A percentile compares a stretch with the other conserved stretches of the same genome.
These are phyloP conservation scores for Phytophthora syringae DNA, from an alignment of 352 stramenopile species.

Conservation along the genomic window DNA sequence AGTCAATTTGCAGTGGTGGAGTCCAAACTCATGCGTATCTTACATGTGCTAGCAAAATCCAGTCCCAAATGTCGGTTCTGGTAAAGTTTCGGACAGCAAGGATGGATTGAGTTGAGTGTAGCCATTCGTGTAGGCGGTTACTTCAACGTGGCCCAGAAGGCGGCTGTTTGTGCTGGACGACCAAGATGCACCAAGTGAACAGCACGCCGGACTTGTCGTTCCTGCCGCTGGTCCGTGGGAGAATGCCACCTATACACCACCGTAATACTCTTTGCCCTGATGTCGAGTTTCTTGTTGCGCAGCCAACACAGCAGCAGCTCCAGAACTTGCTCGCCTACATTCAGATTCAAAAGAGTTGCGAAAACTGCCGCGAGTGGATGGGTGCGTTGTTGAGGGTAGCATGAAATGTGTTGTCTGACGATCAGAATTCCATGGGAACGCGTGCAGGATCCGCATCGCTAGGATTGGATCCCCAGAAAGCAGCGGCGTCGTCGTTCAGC, in stretches of 20 bases:
- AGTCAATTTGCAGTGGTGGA: too few relatives aligned
- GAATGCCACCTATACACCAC: background rate
- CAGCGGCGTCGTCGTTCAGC: slow-evolving; percentile 41
- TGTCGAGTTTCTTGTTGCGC: background rate
- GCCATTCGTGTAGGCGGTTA: slow-evolving; percentile 19
- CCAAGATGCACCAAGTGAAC: slow-evolving; percentile 13
- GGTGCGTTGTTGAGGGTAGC: slow-evolving; percentile 31
- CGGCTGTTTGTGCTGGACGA: background rate
- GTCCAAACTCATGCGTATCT: too few relatives aligned
- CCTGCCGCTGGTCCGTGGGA: slow-evolving; percentile 15
- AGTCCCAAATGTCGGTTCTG: too few relatives aligned
- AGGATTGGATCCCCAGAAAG: slow-evolving; percentile 32
- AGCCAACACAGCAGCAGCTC: slow-evolving; percentile 67
- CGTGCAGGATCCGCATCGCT: slow-evolving; percentile 31
- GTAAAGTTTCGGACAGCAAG: too few relatives aligned
- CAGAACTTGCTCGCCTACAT: slow-evolving; percentile 64
- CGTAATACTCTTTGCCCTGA: background rate
- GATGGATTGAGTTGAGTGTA: background rate
- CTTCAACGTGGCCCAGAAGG: slow-evolving; percentile 15
- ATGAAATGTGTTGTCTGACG: slow-evolving; percentile 18
- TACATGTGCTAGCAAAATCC: too few relatives aligned
- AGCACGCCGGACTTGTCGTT: slow-evolving; percentile 31
- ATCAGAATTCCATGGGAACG: background rate
- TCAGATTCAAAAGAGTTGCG: slow-evolving; percentile 54
- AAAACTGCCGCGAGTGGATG: slow-evolving; percentile 65